Conservation (phyloP, 2,329 filamentous ascomycete genomes). For the Colletotrichum sp. region DNA sequence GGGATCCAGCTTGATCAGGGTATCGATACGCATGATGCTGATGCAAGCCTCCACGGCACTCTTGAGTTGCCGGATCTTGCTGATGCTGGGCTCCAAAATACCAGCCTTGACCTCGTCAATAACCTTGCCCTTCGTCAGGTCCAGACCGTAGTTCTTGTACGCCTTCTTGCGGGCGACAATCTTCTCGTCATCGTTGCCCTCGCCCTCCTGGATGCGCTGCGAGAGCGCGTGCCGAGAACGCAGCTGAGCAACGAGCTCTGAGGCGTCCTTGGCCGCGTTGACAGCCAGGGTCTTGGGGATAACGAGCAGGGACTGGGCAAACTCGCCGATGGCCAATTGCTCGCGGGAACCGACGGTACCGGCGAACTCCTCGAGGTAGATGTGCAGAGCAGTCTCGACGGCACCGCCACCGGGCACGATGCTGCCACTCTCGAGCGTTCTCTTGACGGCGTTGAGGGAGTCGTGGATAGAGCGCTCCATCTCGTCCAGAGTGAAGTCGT, state of each 20-base stretch:
- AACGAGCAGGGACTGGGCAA: slow-evolving; percentile 90
- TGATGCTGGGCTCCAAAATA: slow-evolving; percentile 95
- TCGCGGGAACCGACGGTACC: slow-evolving; percentile 96
- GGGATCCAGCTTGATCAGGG: slow-evolving; percentile 96
- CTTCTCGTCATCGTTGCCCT: slow-evolving; percentile 86
- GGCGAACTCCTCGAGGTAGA: slow-evolving; percentile 98
- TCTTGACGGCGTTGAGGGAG: slow-evolving; percentile 94
- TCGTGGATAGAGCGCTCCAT: slow-evolving; percentile 99
- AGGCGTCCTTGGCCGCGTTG: slow-evolving; percentile 95
- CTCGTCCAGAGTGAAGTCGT: slow-evolving; percentile 96
- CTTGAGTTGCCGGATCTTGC: slow-evolving; percentile 98
- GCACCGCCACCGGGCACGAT: slow-evolving; percentile 97
- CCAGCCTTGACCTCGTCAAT: slow-evolving; percentile 94
- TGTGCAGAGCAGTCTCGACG: slow-evolving; percentile 98
- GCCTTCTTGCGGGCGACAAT: slow-evolving; percentile 90
- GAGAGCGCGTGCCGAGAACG: slow-evolving; percentile 93
- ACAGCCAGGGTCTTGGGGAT: slow-evolving; percentile 97
- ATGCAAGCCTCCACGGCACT: slow-evolving; percentile 98
- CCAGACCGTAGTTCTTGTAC: slow-evolving; percentile 98
- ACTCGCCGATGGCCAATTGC: slow-evolving; percentile 97
- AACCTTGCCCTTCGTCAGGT: slow-evolving; percentile 87
- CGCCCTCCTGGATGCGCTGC: slow-evolving; percentile 88
- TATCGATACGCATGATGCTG: slow-evolving; percentile 99
- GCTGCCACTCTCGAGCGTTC: slow-evolving; percentile 93
- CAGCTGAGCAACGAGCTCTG: slow-evolving; percentile 93